phyloP scores from a whole-genome alignment of 179 eudicot genomes.

The Beta lomatogona region DNA sequence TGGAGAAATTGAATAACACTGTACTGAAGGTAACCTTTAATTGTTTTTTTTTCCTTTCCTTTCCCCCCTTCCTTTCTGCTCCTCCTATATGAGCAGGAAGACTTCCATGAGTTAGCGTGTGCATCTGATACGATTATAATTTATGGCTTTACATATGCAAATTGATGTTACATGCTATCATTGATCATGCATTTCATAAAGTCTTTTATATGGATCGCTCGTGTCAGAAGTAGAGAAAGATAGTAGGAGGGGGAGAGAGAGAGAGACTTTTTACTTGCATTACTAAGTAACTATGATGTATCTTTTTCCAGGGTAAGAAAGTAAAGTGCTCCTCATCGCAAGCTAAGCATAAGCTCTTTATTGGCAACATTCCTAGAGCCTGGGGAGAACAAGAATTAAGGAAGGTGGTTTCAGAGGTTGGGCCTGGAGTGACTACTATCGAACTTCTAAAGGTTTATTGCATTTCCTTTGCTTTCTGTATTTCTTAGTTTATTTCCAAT shows the following conservation, averaged over 20 bases:
- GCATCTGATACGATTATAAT: background rate
- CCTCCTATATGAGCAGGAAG: background rate
- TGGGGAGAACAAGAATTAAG: conserved; percentile 80
- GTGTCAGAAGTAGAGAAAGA: background rate
- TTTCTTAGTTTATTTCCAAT: background rate
- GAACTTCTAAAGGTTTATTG: conserved; percentile 78
- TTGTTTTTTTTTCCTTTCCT: background rate
- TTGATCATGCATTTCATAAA: background rate
- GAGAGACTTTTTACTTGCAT: background rate
- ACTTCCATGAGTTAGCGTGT: background rate
- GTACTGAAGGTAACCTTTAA: conserved; percentile 61
- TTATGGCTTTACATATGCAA: background rate
- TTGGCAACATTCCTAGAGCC: conserved; percentile 80
- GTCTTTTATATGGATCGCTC: background rate
- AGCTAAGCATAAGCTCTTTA: conserved; percentile 85
- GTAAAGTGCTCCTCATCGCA: conserved; percentile 86
- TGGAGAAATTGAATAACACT: conserved; percentile 66
- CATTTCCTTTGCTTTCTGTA: background rate
- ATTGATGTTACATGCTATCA: background rate
- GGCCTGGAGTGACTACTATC: conserved; percentile 74
- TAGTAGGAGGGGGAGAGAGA: background rate
- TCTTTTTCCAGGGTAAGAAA: conserved; percentile 67
- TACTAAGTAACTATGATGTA: background rate
- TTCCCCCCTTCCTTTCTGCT: background rate
- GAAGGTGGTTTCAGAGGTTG: conserved; percentile 62